phyloP scores from a whole-genome alignment of 108 stramenopile genomes.

The Pseudonitzschia multiseries region DNA sequence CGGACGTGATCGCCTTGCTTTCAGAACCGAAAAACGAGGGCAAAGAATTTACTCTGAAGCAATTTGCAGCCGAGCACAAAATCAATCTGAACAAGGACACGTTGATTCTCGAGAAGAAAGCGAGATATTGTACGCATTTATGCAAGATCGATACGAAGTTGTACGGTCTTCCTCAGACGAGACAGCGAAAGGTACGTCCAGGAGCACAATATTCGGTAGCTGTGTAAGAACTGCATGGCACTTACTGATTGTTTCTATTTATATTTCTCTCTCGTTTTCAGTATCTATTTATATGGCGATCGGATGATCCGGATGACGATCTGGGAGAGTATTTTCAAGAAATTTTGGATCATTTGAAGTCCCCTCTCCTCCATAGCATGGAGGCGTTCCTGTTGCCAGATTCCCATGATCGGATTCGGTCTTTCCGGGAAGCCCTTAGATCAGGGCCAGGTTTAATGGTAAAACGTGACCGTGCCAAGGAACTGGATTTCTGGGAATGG shows the following conservation, averaged over 20 bases:
- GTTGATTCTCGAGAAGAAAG: slow-evolving; percentile 55
- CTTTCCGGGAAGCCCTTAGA: slow-evolving; percentile 56
- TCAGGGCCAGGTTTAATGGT: slow-evolving; percentile 55
- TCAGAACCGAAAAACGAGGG: background rate
- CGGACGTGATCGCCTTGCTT: slow-evolving; percentile 3
- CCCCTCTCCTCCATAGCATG: slow-evolving; percentile 64
- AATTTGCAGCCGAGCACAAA: slow-evolving; percentile 52
- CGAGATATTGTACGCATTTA: slow-evolving; percentile 58
- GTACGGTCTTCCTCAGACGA: slow-evolving; percentile 80
- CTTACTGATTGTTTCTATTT: background rate
- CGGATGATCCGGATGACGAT: slow-evolving; percentile 54
- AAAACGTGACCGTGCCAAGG: slow-evolving; percentile 33
- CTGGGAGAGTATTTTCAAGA: slow-evolving; percentile 69
- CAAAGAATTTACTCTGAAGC: slow-evolving; percentile 17
- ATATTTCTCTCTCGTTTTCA: background rate
- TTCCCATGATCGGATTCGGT: slow-evolving; percentile 73
- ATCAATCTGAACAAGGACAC: slow-evolving; percentile 50
- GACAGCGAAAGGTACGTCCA: slow-evolving; percentile 44
- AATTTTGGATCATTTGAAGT: slow-evolving; percentile 57
- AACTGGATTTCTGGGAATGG: slow-evolving; percentile 59
- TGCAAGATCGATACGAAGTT: slow-evolving; percentile 69
- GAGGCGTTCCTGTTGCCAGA: slow-evolving; percentile 69
- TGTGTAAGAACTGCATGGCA: background rate
- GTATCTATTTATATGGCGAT: slow-evolving; percentile 74
- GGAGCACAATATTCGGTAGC: background rate